phyloP scores from a whole-genome alignment of 176 grass and related monocot genomes.

The Secale cereale region DNA sequence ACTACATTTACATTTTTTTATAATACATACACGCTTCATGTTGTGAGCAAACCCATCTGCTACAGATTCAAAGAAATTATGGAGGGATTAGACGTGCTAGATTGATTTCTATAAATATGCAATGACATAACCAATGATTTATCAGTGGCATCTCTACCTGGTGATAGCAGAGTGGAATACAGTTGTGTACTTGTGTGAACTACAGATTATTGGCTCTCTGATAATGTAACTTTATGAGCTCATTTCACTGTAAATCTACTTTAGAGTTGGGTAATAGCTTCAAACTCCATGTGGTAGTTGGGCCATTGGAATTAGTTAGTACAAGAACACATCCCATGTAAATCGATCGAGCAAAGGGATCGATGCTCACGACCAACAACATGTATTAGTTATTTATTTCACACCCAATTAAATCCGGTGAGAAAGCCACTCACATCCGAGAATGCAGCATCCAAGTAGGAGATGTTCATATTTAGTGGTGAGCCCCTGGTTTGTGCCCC shows the following conservation, averaged over 20 bases:
- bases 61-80: no score
- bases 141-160: not conserved
- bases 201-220: not conserved
- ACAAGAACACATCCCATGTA: not conserved
- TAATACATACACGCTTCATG: no score
- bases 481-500: constrained; percentile 56
- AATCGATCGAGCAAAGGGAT: not conserved
- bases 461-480: constrained; percentile 80
- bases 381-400: not conserved
- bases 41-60: no score
- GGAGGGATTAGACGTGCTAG: no score
- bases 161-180: not conserved
- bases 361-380: not conserved
- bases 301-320: not conserved
- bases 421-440: constrained; percentile 41
- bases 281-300: not conserved
- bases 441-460: constrained; percentile 85
- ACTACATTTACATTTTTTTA: no score
- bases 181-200: not conserved
- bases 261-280: not conserved
- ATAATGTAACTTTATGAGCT: not conserved
- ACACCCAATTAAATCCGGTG: not conserved
- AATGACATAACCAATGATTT: no score
- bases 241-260: not conserved
- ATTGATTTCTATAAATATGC: no score